Conservation (phyloP, 164 flowering plant species). For the Macadamia integrifolia region DNA sequence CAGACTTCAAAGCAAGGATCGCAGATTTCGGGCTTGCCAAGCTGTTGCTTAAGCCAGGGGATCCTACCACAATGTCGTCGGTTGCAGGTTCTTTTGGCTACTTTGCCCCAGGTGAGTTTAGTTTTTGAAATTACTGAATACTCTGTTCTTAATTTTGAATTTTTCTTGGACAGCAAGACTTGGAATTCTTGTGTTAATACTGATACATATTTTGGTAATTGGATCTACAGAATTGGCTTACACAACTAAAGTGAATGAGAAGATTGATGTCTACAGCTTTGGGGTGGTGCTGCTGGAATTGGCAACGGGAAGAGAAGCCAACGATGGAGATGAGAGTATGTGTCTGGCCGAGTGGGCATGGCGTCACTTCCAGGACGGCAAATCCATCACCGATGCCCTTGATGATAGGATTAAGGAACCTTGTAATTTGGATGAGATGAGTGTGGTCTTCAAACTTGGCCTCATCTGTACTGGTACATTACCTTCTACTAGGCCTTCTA, state of each 20-base stretch:
- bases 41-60: conserved; percentile 44
- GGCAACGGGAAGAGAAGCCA: conserved; percentile 64
- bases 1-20: conserved; percentile 57
- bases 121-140: neutral
- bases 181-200: neutral
- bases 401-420: conserved; percentile 49
- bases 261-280: conserved; percentile 78
- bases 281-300: conserved; percentile 87
- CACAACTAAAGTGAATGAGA: conserved; percentile 62
- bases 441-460: conserved; percentile 51
- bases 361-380: conserved; percentile 36
- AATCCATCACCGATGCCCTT: conserved; percentile 30
- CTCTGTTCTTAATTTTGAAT: neutral
- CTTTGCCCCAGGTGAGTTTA: conserved; percentile 72
- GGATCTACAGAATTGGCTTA: conserved; percentile 59
- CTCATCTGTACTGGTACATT: conserved; percentile 56
- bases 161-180: neutral
- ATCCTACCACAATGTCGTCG: conserved; percentile 52
- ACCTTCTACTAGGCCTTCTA: conserved; percentile 64
- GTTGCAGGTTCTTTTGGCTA: conserved; percentile 88
- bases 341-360: conserved; percentile 80
- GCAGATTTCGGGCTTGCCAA: conserved; percentile 91
- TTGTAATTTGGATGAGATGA: conserved; percentile 44
- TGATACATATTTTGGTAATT: neutral
- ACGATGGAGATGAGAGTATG: conserved; percentile 40